A percentile compares a stretch with the other conserved stretches of the same genome.
These are phyloP conservation scores for Fusarium liriodendri DNA, from an alignment of 2,329 filamentous ascomycete genomes.

Conservation along the genomic window DNA sequence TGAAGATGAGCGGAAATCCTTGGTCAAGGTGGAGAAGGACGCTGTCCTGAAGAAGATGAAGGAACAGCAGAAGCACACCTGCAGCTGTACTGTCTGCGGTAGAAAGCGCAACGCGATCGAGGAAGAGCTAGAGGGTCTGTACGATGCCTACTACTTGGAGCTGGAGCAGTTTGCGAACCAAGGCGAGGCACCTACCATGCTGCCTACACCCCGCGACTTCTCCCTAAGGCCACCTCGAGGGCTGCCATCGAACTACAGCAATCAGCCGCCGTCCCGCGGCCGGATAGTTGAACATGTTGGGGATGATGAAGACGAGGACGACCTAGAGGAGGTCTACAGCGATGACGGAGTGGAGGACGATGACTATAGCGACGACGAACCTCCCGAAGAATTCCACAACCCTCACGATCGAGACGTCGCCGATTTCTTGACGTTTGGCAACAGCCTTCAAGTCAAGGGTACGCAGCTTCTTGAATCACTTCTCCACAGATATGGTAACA, in stretches of 20 bases:
- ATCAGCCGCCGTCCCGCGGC: slow-evolving; percentile 78
- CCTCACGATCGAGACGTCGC: slow-evolving; percentile 73
- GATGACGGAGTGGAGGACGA: slow-evolving; percentile 68
- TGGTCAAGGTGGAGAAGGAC: slow-evolving; percentile 99
- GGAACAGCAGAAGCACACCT: slow-evolving; percentile 99
- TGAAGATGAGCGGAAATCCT: slow-evolving; percentile 92
- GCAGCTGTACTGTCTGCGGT: slow-evolving; percentile 96
- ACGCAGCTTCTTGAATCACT: slow-evolving; percentile 61
- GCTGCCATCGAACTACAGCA: slow-evolving; percentile 67
- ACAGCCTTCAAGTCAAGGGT: slow-evolving; percentile 94
- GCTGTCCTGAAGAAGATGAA: slow-evolving; percentile 99
- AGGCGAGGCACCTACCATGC: slow-evolving; percentile 71
- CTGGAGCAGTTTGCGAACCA: slow-evolving; percentile 97
- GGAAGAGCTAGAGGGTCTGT: slow-evolving; percentile 95
- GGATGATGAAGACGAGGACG: slow-evolving; percentile 67
- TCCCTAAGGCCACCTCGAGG: slow-evolving; percentile 69
- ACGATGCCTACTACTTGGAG: slow-evolving; percentile 98
- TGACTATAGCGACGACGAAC: slow-evolving; percentile 74
- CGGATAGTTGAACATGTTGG: slow-evolving; percentile 77
- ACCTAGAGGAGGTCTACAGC: slow-evolving; percentile 61
- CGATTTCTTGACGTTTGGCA: slow-evolving; percentile 98
- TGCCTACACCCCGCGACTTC: slow-evolving; percentile 67
- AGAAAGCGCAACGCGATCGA: slow-evolving; percentile 97
- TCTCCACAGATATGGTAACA: slow-evolving; percentile 59
- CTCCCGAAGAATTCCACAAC: slow-evolving; percentile 75